Percentiles rank a stretch among this genome's conserved stretches.
phyloP scores from a whole-genome alignment of 495 filamentous ascomycete species.

The Evansstolkia leycettana region DNA sequence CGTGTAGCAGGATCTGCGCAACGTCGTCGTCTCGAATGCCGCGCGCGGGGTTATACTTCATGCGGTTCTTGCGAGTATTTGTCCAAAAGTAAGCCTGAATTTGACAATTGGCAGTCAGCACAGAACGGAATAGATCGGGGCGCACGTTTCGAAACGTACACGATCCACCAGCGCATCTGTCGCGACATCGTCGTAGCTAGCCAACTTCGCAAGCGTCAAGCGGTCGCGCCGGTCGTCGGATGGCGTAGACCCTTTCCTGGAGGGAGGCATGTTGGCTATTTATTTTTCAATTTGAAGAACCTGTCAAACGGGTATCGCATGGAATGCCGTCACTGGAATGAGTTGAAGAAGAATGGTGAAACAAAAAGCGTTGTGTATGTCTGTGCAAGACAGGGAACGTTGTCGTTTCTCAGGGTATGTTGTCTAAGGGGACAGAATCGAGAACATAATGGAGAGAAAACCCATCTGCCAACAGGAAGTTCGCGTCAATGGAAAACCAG shows the following conservation, averaged over 20 bases:
- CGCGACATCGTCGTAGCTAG: conserved; percentile 89
- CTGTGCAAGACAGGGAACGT: no score
- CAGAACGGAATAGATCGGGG: neutral
- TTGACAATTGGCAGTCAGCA: conserved; percentile 12
- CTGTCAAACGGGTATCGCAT: no score
- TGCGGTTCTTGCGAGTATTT: conserved; percentile 84
- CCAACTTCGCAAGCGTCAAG: conserved; percentile 74
- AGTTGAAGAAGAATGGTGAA: no score
- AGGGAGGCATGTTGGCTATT: conserved; percentile 18
- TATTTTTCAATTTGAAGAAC: no score
- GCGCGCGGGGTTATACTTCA: conserved; percentile 71
- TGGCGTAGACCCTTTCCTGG: conserved; percentile 30
- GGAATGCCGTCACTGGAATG: no score
- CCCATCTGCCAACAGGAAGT: no score
- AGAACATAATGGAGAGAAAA: no score
- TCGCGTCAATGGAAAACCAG: no score
- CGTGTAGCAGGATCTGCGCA: conserved; percentile 60
- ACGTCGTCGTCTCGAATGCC: conserved; percentile 74
- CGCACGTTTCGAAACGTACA: conserved; percentile 54
- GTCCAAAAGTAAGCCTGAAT: conserved; percentile 87
- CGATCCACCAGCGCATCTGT: conserved; percentile 94
- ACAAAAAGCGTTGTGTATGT: no score
- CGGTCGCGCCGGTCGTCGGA: conserved; percentile 48
- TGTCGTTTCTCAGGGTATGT: no score
- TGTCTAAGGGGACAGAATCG: no score